Base-by-base conservation (phyloP, 805 yeast genomes). In the Zygoascus tannicola region DNA sequence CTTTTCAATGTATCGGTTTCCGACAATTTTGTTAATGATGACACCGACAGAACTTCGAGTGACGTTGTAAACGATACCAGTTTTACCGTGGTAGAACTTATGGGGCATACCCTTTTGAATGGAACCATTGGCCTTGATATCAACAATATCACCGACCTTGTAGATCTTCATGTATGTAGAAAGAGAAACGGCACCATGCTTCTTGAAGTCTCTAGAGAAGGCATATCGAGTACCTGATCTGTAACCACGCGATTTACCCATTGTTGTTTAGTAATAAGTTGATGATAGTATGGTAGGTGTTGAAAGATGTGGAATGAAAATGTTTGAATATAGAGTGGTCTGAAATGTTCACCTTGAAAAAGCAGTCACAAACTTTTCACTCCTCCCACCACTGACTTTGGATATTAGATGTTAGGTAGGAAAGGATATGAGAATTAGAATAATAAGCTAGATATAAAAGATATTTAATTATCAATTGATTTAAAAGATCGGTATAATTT, bases 161-260 rank as follows among this genome's bases (percentile, higher is more conserved):
- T 92, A 92, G 69, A 80, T 75, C 83, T 85, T 87, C 78, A 92
- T 75, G 92, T 90, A 92, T 69, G 94, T 85, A 60, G 97, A 85
- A 80, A 92, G 76, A 58, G 95, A 80, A 68, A 87, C 77, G 63
- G 81, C 73, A 73, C 98, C 98, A 76, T 90, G 94, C 74, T 80
- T 81, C 81, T 85, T 88, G 88, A 83, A 92, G 82, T 90, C 97
- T 76, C 98, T 92, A 76, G 87, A 85, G 94, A 92, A 92, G 78
- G 94, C 94, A 88, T 92, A 92, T 77, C 98, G 95, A 77, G 98
- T 90, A 78, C 98, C 92, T 66, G 97, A 87, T 88, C 98, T 88
- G 82, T 86, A 88, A 83, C 98, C 98, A 78, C 86, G 96, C 74
- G 40, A 68, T 67, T 69, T 69, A 69, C 74, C 74, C 74, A 69